Evolutionary conservation across 2,329 filamentous ascomycete species (phyloP), one percentile per base, ranked within the genome.

Genomic region (Cercospora sp.): DNA sequence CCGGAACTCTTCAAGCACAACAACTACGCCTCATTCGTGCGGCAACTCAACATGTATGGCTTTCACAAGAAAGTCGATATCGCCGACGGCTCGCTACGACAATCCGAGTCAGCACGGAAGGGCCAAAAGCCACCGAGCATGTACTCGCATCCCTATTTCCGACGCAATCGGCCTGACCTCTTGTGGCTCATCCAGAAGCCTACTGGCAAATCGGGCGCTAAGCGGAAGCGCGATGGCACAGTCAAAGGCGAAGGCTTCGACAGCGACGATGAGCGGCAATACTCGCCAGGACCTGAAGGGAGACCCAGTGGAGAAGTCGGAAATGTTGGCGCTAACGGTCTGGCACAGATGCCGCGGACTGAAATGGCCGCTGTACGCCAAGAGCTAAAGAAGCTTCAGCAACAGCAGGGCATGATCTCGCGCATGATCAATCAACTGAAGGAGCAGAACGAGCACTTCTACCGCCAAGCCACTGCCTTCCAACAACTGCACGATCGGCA

Each of bases 141-240:
- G 84, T 99, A 99, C 79, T 94, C 92, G 73, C 97, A 99, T 79
- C 93, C 93, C 9, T 99, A 94, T 81, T 99, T 99, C 81, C 92
- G 93, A 74, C 91, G 93, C 57, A 94, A 94, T 4, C 90, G 97
- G 73, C 94, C 94, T 3, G 96, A 97, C 78, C 83, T 99, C 59
- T 84, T 97, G 4, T 98, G 94, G 94, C 84, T 98, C 66, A 97
- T 98, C 71, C 94, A 97, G 78, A 98, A 98, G 78, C 94, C 94
- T 0, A 96, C 94, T 79, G 91, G 90, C 70, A 88, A 90, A 12
- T 70, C 79, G 9, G 78, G 74, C 74, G 73, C 85, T 75, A 84
- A 85, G 76, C 79, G 80, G 67, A 84, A 82, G 71, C 79, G 80
- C 68, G 79, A 83, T 20, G 90, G 90, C 73, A 85, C 84, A 5